Percentiles rank a stretch among this genome's conserved stretches.
These are phyloP conservation scores for Populus hybrid DNA, from an alignment of 441 rosid species.

Conservation along the genomic window DNA sequence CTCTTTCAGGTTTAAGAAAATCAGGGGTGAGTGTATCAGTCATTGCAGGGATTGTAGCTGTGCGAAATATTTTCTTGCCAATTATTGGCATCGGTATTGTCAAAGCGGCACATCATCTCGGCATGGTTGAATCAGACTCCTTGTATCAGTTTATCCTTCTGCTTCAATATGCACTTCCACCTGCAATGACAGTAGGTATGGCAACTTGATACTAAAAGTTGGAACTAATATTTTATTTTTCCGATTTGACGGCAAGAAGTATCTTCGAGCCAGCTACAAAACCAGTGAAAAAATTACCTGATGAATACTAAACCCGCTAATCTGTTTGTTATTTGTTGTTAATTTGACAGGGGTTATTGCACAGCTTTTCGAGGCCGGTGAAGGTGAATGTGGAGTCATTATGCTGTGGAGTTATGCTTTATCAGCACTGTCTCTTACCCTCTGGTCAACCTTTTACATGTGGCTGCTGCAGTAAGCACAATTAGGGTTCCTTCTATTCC, in stretches of 20 bases:
- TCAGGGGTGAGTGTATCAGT: slow-evolving; percentile 6
- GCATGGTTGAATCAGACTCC: slow-evolving; percentile 31
- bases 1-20: slow-evolving; percentile 29
- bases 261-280: no score
- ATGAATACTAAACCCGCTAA: not conserved
- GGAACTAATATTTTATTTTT: not conserved
- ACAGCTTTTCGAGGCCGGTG: slow-evolving; percentile 29
- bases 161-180: slow-evolving; percentile 48
- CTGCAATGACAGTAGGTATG: slow-evolving; percentile 43
- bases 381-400: slow-evolving; percentile 35
- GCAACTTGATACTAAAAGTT: not conserved
- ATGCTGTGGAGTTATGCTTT: slow-evolving; percentile 33
- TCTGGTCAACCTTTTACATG: slow-evolving; percentile 34
- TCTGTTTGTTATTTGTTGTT: not conserved
- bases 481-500: not conserved
- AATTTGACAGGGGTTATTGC: slow-evolving; percentile 33
- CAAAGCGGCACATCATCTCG: slow-evolving; percentile 29
- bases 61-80: slow-evolving; percentile 28
- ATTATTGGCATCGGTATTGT: slow-evolving; percentile 27
- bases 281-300: not conserved
- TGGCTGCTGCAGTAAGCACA: slow-evolving; percentile 20
- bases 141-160: slow-evolving; percentile 39
- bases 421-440: slow-evolving; percentile 27
- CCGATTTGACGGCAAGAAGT: no score
- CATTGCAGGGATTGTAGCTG: slow-evolving; percentile 23